Percentiles rank a stretch among this genome's conserved stretches.
phyloP scores from a whole-genome alignment of 2,329 filamentous ascomycete species.

The Botrytis squamosa region DNA sequence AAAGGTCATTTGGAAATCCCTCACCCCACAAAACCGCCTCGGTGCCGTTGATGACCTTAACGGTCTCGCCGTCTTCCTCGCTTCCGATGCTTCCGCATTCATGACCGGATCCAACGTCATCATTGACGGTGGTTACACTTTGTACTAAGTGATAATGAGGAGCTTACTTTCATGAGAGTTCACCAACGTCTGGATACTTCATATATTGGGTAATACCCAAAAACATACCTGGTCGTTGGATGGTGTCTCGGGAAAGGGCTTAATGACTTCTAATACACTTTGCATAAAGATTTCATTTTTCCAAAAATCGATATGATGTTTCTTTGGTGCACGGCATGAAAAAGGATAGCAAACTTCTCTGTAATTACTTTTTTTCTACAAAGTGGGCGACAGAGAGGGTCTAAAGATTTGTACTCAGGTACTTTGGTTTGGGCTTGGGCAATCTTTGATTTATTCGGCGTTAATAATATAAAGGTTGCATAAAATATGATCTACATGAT shows the following conservation, averaged over 20 bases:
- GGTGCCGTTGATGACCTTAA: constrained; percentile 75
- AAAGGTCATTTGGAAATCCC: constrained; percentile 76
- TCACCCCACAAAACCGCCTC: constrained; percentile 72
- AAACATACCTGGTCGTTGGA: background rate
- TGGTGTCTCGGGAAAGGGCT: constrained; percentile 1
- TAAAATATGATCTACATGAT: constrained; percentile 7
- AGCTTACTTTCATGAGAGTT: constrained; percentile 7
- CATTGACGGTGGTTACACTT: constrained; percentile 39
- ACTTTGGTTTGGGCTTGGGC: constrained; percentile 4
- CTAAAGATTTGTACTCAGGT: constrained; percentile 8
- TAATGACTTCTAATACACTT: constrained; percentile 8
- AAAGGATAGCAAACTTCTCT: background rate
- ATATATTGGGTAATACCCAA: constrained; percentile 3
- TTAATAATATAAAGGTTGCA: constrained; percentile 12
- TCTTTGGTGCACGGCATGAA: constrained; percentile 9
- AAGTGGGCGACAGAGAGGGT: background rate
- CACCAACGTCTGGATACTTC: constrained; percentile 13
- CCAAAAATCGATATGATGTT: constrained; percentile 5
- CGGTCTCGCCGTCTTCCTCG: constrained; percentile 73
- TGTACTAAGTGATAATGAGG: constrained; percentile 36
- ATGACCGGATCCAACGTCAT: constrained; percentile 71
- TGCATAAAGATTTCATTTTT: constrained; percentile 16
- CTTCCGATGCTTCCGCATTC: constrained; percentile 69
- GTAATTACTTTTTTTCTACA: constrained; percentile 7
- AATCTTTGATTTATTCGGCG: background rate